Evolutionary conservation across 345 rosid species (phyloP).

Genomic region (Mangifera indica): DNA sequence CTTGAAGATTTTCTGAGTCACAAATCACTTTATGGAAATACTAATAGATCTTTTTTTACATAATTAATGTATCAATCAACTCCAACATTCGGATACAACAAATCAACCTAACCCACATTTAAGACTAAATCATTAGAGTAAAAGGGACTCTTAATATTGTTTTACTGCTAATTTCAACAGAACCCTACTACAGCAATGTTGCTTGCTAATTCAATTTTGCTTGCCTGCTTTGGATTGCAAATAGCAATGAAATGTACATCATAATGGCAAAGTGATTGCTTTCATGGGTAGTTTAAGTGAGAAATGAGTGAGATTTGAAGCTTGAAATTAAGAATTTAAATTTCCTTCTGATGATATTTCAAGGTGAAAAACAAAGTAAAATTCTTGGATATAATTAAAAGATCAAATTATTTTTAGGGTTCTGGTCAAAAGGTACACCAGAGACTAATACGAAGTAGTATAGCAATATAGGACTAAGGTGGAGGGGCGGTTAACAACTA

Average conservation of each 20-base stretch:
- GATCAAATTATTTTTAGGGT: no score
- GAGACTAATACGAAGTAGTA: neutral
- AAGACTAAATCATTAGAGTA: neutral
- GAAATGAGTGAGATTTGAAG: no score
- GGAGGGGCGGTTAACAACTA: constrained; percentile 72
- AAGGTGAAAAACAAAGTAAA: no score
- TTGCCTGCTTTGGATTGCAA: neutral
- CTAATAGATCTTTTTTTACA: neutral
- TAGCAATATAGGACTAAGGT: constrained; percentile 25
- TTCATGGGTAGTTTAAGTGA: no score
- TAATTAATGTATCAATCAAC: neutral
- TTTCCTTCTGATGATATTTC: no score
- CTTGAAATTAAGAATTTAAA: no score
- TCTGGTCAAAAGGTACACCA: no score
- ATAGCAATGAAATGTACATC: neutral
- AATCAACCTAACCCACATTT: neutral
- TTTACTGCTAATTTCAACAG: constrained; percentile 1
- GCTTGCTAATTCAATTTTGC: neutral
- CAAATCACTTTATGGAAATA: neutral
- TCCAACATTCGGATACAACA: neutral
- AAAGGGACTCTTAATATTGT: neutral
- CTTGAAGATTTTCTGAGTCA: constrained; percentile 14
- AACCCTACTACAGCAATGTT: neutral
- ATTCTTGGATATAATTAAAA: no score
- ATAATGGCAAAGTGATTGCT: no score